These are phyloP conservation scores for Wickerhamomyces queroliae DNA, from an alignment of 805 yeast genomes.

Conservation along the genomic window DNA sequence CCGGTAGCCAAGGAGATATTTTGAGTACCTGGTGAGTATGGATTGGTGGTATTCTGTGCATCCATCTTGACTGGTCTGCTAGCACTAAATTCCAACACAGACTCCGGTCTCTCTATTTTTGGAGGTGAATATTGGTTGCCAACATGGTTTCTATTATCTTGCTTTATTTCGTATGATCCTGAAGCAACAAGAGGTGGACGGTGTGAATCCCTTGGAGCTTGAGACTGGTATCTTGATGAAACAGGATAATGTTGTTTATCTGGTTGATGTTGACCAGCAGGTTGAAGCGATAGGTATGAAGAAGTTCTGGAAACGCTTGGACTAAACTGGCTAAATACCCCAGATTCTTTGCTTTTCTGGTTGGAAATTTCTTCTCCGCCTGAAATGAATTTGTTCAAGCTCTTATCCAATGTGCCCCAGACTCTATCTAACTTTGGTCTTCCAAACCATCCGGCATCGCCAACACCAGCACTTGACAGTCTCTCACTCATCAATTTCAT, in stretches of 20 bases:
- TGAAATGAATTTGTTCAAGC: conserved; percentile 72
- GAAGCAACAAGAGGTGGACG: neutral
- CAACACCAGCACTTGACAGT: conserved; percentile 40
- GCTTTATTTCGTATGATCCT: too few species aligned
- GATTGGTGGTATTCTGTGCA: conserved; percentile 1
- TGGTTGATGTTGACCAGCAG: conserved; percentile 2
- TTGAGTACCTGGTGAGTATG: neutral
- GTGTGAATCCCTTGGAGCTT: neutral
- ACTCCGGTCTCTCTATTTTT: neutral
- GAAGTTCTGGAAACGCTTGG: conserved; percentile 60
- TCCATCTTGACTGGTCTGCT: neutral
- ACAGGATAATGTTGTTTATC: conserved; percentile 19
- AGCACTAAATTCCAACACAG: neutral
- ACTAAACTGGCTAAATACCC: conserved; percentile 66
- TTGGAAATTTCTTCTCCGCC: conserved; percentile 62
- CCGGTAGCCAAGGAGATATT: neutral
- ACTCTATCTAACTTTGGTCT: conserved; percentile 73
- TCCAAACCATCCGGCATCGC: conserved; percentile 71
- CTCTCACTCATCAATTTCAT: conserved; percentile 38
- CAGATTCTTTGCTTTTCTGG: conserved; percentile 30
- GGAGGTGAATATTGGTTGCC: conserved; percentile 1
- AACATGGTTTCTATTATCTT: neutral
- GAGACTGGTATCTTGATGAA: conserved; percentile 2
- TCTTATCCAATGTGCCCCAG: conserved; percentile 85
- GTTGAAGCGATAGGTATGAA: conserved; percentile 16